Percentiles rank a stretch among this genome's conserved stretches.
Evolutionary conservation across 768 basidiomycete genomes (phyloP).

Genomic region (Gautieria morchelliformis): DNA sequence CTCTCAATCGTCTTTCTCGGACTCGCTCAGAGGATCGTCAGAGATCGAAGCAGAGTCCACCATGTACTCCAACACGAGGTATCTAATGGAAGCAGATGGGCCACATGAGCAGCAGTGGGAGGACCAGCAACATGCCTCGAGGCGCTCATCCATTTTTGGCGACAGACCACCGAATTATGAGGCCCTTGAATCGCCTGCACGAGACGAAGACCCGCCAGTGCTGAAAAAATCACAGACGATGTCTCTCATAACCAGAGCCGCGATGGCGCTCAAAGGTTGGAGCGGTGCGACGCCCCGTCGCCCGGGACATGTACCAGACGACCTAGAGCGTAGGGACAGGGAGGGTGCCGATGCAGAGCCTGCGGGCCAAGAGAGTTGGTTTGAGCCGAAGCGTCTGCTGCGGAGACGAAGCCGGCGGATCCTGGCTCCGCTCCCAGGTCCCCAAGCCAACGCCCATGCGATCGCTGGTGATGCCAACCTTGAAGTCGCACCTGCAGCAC

Average conservation of each 20-base stretch:
- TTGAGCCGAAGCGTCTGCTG: not conserved
- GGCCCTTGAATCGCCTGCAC: not conserved
- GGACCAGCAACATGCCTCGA: not conserved
- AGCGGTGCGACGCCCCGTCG: not conserved
- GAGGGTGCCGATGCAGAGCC: not conserved
- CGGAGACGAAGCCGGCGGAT: not conserved
- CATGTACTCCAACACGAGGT: not conserved
- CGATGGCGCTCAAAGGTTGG: not conserved
- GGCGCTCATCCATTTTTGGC: constrained; percentile 4
- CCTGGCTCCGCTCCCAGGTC: not conserved
- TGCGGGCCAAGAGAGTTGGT: not conserved
- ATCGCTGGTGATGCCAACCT: not conserved
- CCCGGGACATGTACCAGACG: not conserved
- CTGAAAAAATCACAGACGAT: not conserved
- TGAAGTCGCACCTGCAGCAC: not conserved
- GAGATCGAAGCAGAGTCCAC: not conserved
- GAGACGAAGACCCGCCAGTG: not conserved
- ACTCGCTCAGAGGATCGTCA: not conserved
- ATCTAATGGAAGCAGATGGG: not conserved
- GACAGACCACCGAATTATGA: constrained; percentile 1
- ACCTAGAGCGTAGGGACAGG: not conserved
- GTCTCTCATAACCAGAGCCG: not conserved
- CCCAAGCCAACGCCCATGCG: not conserved
- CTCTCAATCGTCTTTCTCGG: not conserved
- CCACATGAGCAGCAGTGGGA: not conserved